Base-by-base conservation (phyloP, 345 rosid species). In the Brassica rapa region DNA sequence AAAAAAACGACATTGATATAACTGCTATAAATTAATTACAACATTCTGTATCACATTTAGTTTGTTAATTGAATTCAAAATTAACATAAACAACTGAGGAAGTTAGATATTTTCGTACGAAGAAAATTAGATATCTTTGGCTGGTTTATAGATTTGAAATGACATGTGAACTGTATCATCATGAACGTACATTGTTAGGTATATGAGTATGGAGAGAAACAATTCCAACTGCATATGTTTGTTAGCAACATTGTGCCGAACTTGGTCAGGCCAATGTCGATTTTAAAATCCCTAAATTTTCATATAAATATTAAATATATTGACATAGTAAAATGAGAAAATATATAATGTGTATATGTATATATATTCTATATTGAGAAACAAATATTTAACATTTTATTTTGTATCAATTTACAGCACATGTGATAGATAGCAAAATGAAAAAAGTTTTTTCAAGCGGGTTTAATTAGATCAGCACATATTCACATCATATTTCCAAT, bases 111-210 rank as follows among this genome's bases (percentile, higher is more conserved):
- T 10, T 14, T 68, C 11, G 49, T 60, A 60, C 37, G 35, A 51
- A 62, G 29, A 15, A 49, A 33, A 59, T 70, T 71, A 56, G 71
- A 53, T 64, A 64, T 12, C 6, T 70, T 49, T 71, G 46, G 71
- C 49, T 39, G 61, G 63, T 65, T 70, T 27, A 64, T 64, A 77
- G 25, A 71, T 65, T 65, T 64, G 72, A 72, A 78, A 66, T 59
- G 72, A 41, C 81, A 78, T 72, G 81, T 78, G 81, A 72, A 66
- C 33, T 72, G 77, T 77, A 65, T 71, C 76, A 71, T 71, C 37
- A 29, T 57, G 72, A 30, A 72, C 72, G 68, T 72, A 72, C 81
- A 72, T n/a, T 66, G 72, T 78, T 78, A 78, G 81, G 81, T 78
- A 66, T 66, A 19, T 66, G 68, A 59, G 73, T 72, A 66, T 78